A percentile compares a stretch with the other conserved stretches of the same genome.
These are phyloP conservation scores for Ramaria rubella DNA, from an alignment of 768 basidiomycete species.

Conservation along the genomic window DNA sequence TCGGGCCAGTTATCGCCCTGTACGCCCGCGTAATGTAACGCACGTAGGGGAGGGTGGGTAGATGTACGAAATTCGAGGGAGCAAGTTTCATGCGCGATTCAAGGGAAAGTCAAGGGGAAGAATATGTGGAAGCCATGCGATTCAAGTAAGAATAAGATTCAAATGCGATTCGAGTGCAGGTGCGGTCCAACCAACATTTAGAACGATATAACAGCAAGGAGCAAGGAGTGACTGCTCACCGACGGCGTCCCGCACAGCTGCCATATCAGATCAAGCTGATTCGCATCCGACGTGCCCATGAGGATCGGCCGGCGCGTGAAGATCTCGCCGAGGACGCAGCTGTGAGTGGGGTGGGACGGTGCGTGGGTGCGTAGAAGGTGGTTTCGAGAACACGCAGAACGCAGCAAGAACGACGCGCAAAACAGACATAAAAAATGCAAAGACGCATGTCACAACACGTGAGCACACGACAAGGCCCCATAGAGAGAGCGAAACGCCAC, in stretches of 20 bases:
- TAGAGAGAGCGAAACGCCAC: constrained; percentile 21
- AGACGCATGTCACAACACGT: background rate
- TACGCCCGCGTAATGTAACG: background rate
- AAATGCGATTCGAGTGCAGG: too few relatives aligned
- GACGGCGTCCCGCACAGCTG: constrained; percentile 76
- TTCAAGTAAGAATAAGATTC: too few relatives aligned
- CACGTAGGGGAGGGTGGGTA: too few relatives aligned
- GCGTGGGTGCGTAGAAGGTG: too few relatives aligned
- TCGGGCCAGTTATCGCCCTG: constrained; percentile 64
- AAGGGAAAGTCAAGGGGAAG: too few relatives aligned
- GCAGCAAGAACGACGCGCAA: background rate
- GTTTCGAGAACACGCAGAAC: background rate
- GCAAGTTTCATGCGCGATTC: too few relatives aligned
- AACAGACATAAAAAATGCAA: too few relatives aligned
- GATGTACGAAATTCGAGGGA: too few relatives aligned
- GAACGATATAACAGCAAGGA: background rate
- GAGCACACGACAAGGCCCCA: background rate
- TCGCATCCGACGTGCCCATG: constrained; percentile 81
- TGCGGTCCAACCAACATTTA: too few relatives aligned
- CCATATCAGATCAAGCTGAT: constrained; percentile 89
- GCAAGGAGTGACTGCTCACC: background rate
- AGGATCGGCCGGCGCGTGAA: constrained; percentile 82
- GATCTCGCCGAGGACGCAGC: constrained; percentile 97
- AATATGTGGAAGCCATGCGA: too few relatives aligned
- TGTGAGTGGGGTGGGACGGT: constrained; percentile 26